Conservation (phyloP, 371 early-diverging fungal genomes). For the Basidiobolus meristosporus region DNA sequence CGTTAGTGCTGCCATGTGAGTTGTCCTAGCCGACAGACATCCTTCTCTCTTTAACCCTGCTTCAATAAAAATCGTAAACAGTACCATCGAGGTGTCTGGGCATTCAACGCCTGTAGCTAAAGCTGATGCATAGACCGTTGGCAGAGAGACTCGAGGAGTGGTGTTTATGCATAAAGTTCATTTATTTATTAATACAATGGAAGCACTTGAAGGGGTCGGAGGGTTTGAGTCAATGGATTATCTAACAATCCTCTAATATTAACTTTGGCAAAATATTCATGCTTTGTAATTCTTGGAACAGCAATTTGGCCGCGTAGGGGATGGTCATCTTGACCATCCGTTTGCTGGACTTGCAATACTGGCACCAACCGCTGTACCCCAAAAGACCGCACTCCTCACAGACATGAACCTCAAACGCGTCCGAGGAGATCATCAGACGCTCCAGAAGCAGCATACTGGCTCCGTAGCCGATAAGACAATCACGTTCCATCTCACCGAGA, state of each 20-base stretch:
- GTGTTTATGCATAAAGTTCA: too few species aligned
- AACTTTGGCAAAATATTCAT: conserved; percentile 91
- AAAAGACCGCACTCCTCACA: conserved; percentile 88
- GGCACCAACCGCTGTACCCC: conserved; percentile 91
- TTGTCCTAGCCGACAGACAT: too few species aligned
- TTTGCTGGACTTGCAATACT: conserved; percentile 77
- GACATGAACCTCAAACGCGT: conserved; percentile 83
- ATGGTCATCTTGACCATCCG: conserved; percentile 80
- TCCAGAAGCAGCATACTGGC: conserved; percentile 86
- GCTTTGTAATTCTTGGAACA: conserved; percentile 92
- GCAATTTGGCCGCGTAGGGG: conserved; percentile 91
- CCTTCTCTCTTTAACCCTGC: too few species aligned
- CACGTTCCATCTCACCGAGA: conserved; percentile 98
- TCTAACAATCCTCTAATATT: conserved; percentile 12
- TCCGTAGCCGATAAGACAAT: conserved; percentile 97
- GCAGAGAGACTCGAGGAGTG: too few species aligned
- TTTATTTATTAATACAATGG: too few species aligned
- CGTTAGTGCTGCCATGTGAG: too few species aligned
- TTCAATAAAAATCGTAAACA: too few species aligned
- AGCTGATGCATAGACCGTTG: too few species aligned
- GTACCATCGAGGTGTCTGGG: too few species aligned
- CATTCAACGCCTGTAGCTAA: too few species aligned
- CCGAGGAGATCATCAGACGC: conserved; percentile 88
- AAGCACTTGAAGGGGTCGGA: too few species aligned
- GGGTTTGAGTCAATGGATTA: too few species aligned